phyloP scores from a whole-genome alignment of 495 filamentous ascomycete genomes.

The Parachaetomium inaequale region DNA sequence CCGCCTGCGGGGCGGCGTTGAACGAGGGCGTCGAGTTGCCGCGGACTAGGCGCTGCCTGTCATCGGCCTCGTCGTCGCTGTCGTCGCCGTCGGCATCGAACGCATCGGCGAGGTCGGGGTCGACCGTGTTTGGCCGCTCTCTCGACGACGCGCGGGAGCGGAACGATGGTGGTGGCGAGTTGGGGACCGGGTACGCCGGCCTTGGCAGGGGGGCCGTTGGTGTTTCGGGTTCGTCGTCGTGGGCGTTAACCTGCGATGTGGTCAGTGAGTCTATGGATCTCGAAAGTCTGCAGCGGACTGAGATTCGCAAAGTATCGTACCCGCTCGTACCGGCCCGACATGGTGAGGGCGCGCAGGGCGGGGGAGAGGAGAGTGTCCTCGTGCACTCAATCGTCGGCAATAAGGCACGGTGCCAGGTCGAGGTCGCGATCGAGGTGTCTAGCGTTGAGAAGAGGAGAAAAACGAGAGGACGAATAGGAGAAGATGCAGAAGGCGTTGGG shows the following conservation, averaged over 20 bases:
- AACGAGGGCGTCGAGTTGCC: constrained; percentile 51
- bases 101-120: constrained; percentile 80
- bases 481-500: not conserved
- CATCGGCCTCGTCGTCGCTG: constrained; percentile 72
- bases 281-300: not conserved
- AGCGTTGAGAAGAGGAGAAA: not conserved
- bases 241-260: constrained; percentile 42
- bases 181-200: constrained; percentile 54
- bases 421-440: not conserved
- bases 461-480: constrained; percentile 2
- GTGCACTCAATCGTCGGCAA: constrained; percentile 2
- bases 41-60: constrained; percentile 80
- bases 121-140: constrained; percentile 52
- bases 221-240: constrained; percentile 45
- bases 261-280: not conserved
- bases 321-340: constrained; percentile 81
- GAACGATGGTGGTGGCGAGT: constrained; percentile 92
- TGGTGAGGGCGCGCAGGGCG: constrained; percentile 45
- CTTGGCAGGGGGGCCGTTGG: constrained; percentile 33
- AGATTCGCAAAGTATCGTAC: constrained; percentile 51
- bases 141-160: constrained; percentile 77
- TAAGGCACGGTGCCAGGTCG: constrained; percentile 9
- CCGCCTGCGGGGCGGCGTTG: constrained; percentile 18
- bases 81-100: constrained; percentile 77
- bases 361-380: not conserved